These are phyloP conservation scores for Combretum micranthum DNA, from an alignment of 345 rosid genomes.

Conservation along the genomic window DNA sequence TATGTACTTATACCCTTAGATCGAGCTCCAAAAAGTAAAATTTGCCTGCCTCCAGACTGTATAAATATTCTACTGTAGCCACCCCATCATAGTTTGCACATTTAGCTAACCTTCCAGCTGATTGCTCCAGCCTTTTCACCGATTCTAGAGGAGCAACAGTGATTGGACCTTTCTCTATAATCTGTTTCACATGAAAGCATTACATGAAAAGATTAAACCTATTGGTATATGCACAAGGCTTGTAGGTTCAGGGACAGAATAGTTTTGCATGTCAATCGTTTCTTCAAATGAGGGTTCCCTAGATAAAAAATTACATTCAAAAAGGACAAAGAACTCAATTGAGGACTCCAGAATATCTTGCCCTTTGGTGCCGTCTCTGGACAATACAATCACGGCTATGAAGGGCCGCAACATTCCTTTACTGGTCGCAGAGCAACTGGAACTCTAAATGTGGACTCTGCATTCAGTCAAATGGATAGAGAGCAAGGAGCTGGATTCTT, in stretches of 20 bases:
- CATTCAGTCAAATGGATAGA: slow-evolving; percentile 7
- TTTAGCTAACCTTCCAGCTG: slow-evolving; percentile 95
- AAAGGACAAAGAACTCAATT: slow-evolving; percentile 8
- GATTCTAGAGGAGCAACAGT: slow-evolving; percentile 90
- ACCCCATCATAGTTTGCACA: slow-evolving; percentile 93
- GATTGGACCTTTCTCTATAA: slow-evolving; percentile 99
- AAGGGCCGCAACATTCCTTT: slow-evolving; percentile 97
- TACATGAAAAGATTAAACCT: neutral
- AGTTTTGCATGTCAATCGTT: too few relatives aligned
- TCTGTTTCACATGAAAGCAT: slow-evolving; percentile 31
- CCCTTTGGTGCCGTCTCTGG: slow-evolving; percentile 99
- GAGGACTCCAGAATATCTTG: slow-evolving; percentile 18
- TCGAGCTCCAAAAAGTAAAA: too few relatives aligned
- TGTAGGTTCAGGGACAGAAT: too few relatives aligned
- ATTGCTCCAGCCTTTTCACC: slow-evolving; percentile 86
- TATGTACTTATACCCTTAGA: too few relatives aligned
- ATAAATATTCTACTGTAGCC: slow-evolving; percentile 97
- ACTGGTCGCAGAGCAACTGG: slow-evolving; percentile 93
- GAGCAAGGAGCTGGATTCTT: slow-evolving; percentile 3
- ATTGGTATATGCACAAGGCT: too few relatives aligned
- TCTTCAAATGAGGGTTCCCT: too few relatives aligned
- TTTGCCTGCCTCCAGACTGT: slow-evolving; percentile 96
- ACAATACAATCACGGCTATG: slow-evolving; percentile 99
- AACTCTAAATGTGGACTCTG: slow-evolving; percentile 99
- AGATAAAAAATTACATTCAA: neutral